These are phyloP conservation scores for Chloranthus sessilifolius DNA, from an alignment of 164 flowering plant genomes.

Conservation along the genomic window DNA sequence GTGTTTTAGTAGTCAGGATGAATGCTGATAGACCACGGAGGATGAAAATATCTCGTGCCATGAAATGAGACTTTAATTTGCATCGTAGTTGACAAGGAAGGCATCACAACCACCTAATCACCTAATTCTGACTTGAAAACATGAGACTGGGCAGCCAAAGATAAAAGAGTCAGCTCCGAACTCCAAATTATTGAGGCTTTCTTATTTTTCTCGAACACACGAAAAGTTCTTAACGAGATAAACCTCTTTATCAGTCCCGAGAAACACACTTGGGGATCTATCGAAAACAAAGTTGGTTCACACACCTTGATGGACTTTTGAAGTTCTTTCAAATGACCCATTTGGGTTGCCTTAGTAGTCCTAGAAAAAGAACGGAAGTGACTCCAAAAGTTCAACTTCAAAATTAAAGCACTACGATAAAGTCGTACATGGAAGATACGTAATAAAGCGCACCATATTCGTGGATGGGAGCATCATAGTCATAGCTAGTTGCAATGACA, in stretches of 20 bases:
- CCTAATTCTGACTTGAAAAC: conserved; percentile 52
- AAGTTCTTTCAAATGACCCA: conserved; percentile 78
- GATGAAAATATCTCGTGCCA: conserved; percentile 53
- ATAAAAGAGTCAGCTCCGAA: neutral
- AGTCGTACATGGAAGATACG: no score
- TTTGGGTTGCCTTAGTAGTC: conserved; percentile 70
- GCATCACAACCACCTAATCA: conserved; percentile 85
- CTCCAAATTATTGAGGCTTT: no score
- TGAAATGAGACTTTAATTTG: conserved; percentile 45
- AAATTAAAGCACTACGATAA: no score
- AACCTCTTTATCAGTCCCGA: conserved; percentile 64
- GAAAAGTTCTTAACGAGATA: no score
- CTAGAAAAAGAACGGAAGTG: conserved; percentile 27
- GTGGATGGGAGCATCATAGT: conserved; percentile 95
- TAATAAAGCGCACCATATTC: conserved; percentile 67
- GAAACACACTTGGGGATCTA: conserved; percentile 48
- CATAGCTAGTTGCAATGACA: conserved; percentile 96
- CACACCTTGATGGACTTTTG: conserved; percentile 81
- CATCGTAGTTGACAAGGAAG: conserved; percentile 70
- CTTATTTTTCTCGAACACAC: neutral
- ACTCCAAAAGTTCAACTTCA: no score
- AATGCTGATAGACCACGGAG: conserved; percentile 91
- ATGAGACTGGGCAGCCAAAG: conserved; percentile 45
- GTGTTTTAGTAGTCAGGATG: conserved; percentile 84
- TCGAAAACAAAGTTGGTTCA: conserved; percentile 72